These are phyloP conservation scores for Blastocystis sp. DNA, from an alignment of 352 stramenopile species.

Conservation along the genomic window DNA sequence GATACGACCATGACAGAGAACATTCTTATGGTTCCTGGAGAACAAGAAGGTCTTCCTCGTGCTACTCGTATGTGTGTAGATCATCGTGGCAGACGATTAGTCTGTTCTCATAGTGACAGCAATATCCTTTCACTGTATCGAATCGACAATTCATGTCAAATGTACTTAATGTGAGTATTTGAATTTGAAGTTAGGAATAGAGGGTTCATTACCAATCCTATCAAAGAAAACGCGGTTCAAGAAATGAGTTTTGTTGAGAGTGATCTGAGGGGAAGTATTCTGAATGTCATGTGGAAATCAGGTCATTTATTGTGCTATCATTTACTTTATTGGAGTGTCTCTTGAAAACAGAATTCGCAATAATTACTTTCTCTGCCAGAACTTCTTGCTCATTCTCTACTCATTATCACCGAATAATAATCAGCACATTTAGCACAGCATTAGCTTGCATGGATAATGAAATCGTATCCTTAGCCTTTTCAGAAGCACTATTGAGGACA, in stretches of 20 bases:
- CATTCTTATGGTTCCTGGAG: neutral
- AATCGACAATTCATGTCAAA: neutral
- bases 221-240: neutral
- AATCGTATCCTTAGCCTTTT: conserved; percentile 60
- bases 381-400: conserved; percentile 62
- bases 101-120: neutral
- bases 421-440: conserved; percentile 22
- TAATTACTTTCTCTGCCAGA: conserved; percentile 53
- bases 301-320: conserved; percentile 46
- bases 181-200: neutral
- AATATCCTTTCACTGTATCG: neutral
- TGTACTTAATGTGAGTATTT: neutral
- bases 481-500: conserved; percentile 40
- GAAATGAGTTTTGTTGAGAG: conserved; percentile 20
- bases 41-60: neutral
- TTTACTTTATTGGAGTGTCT: conserved; percentile 45
- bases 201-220: neutral
- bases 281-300: conserved; percentile 24
- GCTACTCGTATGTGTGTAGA: neutral
- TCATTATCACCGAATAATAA: neutral
- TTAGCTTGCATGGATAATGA: conserved; percentile 58
- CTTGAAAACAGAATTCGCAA: neutral
- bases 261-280: conserved; percentile 3
- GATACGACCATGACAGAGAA: neutral
- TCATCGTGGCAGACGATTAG: neutral